Evolutionary conservation across 1,139 yeast species (phyloP).

Genomic region (Suhomyces wounanorum): DNA sequence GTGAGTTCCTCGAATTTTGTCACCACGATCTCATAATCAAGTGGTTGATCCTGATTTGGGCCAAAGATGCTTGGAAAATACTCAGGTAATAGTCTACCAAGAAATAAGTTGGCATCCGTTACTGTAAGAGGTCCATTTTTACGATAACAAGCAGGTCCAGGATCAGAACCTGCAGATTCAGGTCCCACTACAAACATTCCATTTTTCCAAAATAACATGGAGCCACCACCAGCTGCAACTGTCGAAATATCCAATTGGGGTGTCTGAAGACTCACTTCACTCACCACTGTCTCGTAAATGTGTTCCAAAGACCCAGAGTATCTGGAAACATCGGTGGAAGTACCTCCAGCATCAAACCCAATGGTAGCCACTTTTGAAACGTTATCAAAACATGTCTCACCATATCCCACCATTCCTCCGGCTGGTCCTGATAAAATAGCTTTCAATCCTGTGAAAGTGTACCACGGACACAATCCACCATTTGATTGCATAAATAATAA

Average conservation of each 20-base stretch:
- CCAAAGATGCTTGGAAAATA: slow-evolving; percentile 48
- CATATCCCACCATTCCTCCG: slow-evolving; percentile 54
- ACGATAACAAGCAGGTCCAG: slow-evolving; percentile 50
- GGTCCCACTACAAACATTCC: slow-evolving; percentile 52
- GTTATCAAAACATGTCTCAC: slow-evolving; percentile 44
- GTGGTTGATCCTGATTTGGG: slow-evolving; percentile 41
- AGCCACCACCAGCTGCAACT: slow-evolving; percentile 53
- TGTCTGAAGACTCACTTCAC: slow-evolving; percentile 45
- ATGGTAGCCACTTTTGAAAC: slow-evolving; percentile 37
- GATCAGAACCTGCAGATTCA: slow-evolving; percentile 50
- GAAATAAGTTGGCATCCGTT: slow-evolving; percentile 47
- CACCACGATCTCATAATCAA: slow-evolving; percentile 36
- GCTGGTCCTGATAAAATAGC: slow-evolving; percentile 54
- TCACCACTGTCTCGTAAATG: slow-evolving; percentile 47
- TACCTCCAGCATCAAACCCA: slow-evolving; percentile 53
- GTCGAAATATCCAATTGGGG: slow-evolving; percentile 51
- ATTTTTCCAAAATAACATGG: slow-evolving; percentile 47
- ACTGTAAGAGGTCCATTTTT: slow-evolving; percentile 52
- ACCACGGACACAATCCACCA: slow-evolving; percentile 53
- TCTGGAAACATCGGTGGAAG: slow-evolving; percentile 50
- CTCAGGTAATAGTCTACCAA: slow-evolving; percentile 44
- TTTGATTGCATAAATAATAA: slow-evolving; percentile 50
- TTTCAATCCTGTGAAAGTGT: slow-evolving; percentile 48
- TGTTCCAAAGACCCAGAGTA: slow-evolving; percentile 43
- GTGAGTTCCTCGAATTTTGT: slow-evolving; percentile 37